Conservation (phyloP, 768 basidiomycete species). For the Collybia mongolica region DNA sequence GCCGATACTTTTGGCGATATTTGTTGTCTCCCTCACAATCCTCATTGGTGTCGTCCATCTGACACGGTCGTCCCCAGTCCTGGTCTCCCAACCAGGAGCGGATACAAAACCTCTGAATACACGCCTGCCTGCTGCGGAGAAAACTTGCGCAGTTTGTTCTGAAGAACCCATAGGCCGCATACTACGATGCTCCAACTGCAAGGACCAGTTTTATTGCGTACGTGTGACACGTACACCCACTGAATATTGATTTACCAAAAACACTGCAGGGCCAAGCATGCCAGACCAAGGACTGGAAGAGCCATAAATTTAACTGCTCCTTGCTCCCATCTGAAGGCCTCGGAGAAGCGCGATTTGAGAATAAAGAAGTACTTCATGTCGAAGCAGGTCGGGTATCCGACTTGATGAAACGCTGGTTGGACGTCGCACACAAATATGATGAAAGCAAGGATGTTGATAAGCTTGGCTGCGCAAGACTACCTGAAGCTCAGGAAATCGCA, state of each 20-base stretch:
- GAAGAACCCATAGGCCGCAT: neutral
- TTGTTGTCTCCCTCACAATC: too few relatives aligned
- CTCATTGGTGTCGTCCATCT: neutral
- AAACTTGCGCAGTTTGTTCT: slow-evolving; percentile 1
- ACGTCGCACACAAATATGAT: neutral
- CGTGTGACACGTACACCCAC: neutral
- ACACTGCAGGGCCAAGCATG: neutral
- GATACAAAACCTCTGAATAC: neutral
- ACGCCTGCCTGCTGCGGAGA: neutral
- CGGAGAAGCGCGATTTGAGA: neutral
- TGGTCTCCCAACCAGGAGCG: too few relatives aligned
- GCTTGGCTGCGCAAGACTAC: neutral
- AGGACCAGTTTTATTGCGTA: slow-evolving; percentile 5
- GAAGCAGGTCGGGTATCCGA: neutral
- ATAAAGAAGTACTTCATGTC: slow-evolving; percentile 1
- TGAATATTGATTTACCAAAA: neutral
- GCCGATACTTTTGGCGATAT: too few relatives aligned
- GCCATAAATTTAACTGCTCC: slow-evolving; percentile 2
- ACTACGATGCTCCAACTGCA: slow-evolving; percentile 3
- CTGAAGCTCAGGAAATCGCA: neutral
- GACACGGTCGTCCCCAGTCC: neutral
- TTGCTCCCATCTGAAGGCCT: slow-evolving; percentile 3
- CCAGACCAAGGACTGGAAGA: slow-evolving; percentile 3
- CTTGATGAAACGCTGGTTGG: slow-evolving; percentile 1
- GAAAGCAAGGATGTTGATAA: slow-evolving; percentile 1